A percentile compares a stretch with the other conserved stretches of the same genome.
Evolutionary conservation across 2,329 filamentous ascomycete genomes (phyloP).

Genomic region (Penicillium griseofulvum): DNA sequence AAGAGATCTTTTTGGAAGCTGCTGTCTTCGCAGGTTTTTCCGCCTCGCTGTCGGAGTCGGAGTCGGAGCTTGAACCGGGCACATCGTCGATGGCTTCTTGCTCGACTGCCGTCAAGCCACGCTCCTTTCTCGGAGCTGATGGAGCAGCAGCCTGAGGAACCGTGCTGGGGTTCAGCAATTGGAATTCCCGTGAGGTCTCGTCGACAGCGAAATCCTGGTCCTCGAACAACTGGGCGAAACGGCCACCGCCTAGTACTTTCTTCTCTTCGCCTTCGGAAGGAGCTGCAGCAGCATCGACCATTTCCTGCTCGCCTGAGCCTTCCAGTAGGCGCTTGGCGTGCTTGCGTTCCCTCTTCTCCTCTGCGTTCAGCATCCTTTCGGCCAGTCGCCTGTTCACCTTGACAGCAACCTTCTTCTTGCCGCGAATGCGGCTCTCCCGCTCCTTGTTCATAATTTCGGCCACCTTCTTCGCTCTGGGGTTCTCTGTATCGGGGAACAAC

Average conservation of each 20-base stretch:
- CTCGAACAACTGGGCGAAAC: slow-evolving; percentile 86
- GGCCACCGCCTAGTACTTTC: slow-evolving; percentile 74
- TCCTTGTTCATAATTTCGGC: slow-evolving; percentile 97
- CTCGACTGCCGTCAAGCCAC: slow-evolving; percentile 61
- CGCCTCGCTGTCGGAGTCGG: slow-evolving; percentile 33
- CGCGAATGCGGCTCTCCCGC: slow-evolving; percentile 88
- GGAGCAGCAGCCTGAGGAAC: slow-evolving; percentile 34
- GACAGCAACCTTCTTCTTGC: slow-evolving; percentile 81
- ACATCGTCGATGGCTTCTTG: slow-evolving; percentile 58
- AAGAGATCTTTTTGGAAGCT: slow-evolving; percentile 50
- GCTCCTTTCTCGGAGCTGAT: slow-evolving; percentile 34
- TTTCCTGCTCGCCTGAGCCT: slow-evolving; percentile 55
- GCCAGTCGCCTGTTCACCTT: slow-evolving; percentile 79
- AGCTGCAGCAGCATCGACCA: slow-evolving; percentile 28
- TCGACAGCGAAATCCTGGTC: slow-evolving; percentile 92
- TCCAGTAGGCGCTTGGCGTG: slow-evolving; percentile 50
- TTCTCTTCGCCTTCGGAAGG: slow-evolving; percentile 43
- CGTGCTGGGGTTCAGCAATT: slow-evolving; percentile 84
- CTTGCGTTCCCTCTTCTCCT: slow-evolving; percentile 55
- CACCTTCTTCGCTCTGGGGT: slow-evolving; percentile 71
- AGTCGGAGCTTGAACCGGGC: slow-evolving; percentile 42
- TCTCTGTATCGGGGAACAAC: slow-evolving; percentile 6
- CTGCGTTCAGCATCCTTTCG: slow-evolving; percentile 59
- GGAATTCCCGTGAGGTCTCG: slow-evolving; percentile 83
- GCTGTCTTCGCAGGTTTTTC: slow-evolving; percentile 29